Evolutionary conservation across 129 eudicot genomes (phyloP).

Genomic region (Solidago caesia): DNA sequence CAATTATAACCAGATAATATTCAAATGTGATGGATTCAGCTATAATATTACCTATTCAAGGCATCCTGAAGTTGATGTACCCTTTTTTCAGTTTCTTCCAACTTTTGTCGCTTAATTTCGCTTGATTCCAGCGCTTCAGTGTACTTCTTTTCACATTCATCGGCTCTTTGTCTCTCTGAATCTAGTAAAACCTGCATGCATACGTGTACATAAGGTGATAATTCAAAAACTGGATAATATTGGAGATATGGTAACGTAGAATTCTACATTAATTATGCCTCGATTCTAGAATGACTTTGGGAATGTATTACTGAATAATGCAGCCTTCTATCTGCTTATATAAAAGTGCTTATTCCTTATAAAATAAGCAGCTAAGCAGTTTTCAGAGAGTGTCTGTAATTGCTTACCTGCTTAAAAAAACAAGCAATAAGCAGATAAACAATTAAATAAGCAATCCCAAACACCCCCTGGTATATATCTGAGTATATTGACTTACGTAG

Average conservation of each 20-base stretch:
- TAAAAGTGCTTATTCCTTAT: too few relatives aligned
- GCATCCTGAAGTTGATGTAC: slow-evolving; percentile 80
- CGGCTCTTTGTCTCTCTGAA: slow-evolving; percentile 76
- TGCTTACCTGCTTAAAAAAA: too few relatives aligned
- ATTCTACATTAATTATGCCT: neutral
- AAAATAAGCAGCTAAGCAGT: too few relatives aligned
- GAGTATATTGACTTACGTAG: neutral
- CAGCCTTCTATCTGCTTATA: neutral
- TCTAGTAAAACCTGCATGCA: slow-evolving; percentile 50
- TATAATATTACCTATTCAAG: slow-evolving; percentile 62
- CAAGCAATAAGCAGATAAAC: too few relatives aligned
- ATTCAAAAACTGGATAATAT: slow-evolving; percentile 1
- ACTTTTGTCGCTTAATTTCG: slow-evolving; percentile 63
- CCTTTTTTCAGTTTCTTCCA: slow-evolving; percentile 84
- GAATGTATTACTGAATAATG: neutral
- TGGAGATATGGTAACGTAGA: slow-evolving; percentile 1
- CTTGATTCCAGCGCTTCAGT: slow-evolving; percentile 60
- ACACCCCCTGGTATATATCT: too few relatives aligned
- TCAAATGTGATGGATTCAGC: slow-evolving; percentile 7
- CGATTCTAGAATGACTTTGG: neutral
- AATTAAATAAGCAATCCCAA: too few relatives aligned
- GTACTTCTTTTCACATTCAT: slow-evolving; percentile 65
- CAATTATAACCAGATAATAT: neutral
- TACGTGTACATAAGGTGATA: slow-evolving; percentile 12
- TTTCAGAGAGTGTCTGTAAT: too few relatives aligned